These are phyloP conservation scores for Fusarium neocosmosporiellum DNA, from an alignment of 2,329 filamentous ascomycete genomes.

Conservation along the genomic window DNA sequence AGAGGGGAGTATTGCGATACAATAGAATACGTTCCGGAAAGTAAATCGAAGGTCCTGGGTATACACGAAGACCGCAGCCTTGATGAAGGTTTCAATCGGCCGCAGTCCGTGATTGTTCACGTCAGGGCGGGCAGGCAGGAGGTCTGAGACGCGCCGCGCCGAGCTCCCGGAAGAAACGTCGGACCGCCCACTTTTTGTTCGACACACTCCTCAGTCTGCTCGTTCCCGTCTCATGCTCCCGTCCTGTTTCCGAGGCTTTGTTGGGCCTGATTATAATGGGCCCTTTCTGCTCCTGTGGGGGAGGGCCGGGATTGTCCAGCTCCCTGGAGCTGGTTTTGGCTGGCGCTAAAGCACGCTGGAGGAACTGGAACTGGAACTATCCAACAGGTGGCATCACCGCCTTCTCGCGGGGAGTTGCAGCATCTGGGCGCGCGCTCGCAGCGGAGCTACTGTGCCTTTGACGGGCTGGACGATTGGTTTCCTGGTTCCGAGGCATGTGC, in stretches of 20 bases:
- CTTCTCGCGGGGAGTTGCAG: neutral
- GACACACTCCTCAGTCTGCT: neutral
- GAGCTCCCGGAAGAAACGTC: conserved; percentile 20
- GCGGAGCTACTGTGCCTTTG: conserved; percentile 5
- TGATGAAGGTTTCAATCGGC: conserved; percentile 12
- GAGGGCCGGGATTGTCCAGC: conserved; percentile 16
- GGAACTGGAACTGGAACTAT: conserved; percentile 15
- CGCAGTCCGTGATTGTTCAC: conserved; percentile 23
- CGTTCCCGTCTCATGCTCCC: neutral
- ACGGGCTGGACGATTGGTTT: conserved; percentile 6
- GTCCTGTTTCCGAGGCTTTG: neutral
- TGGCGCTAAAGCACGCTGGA: conserved; percentile 19
- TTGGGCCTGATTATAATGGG: neutral
- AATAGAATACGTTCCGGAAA: neutral
- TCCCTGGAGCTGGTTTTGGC: conserved; percentile 23
- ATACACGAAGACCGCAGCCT: conserved; percentile 8
- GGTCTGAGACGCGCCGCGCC: neutral
- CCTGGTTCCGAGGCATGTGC: conserved; percentile 21
- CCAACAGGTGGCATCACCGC: conserved; percentile 25
- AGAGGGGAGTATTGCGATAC: neutral
- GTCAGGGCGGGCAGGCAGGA: conserved; percentile 1
- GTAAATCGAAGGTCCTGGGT: neutral
- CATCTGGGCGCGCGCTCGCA: neutral
- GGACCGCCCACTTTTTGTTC: conserved; percentile 1
- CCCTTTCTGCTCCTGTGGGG: conserved; percentile 13